Conservation (phyloP, 352 stramenopile species). For the Globisporangium cederbergense region DNA sequence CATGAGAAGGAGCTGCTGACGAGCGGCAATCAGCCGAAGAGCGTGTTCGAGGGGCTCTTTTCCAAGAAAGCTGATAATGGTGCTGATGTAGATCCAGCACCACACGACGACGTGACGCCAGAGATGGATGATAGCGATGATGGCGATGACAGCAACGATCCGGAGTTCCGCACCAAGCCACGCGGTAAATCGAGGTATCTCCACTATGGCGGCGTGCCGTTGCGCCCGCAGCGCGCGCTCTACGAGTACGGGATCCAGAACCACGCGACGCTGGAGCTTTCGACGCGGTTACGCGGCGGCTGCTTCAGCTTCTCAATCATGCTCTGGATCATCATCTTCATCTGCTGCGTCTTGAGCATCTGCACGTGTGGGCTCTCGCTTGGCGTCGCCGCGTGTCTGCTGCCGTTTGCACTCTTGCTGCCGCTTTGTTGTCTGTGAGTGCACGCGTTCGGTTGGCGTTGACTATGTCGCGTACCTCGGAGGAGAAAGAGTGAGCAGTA, state of each 20-base stretch:
- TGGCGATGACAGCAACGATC: not conserved
- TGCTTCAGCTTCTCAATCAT: constrained; percentile 76
- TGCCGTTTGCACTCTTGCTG: constrained; percentile 58
- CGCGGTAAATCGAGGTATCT: constrained; percentile 30
- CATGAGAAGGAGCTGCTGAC: constrained; percentile 23
- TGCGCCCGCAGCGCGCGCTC: constrained; percentile 42
- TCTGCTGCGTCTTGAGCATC: constrained; percentile 63
- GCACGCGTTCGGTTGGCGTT: not conserved
- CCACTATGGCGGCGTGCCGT: constrained; percentile 56
- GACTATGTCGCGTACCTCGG: not conserved
- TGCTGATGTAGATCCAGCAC: not conserved
- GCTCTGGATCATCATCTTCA: constrained; percentile 76
- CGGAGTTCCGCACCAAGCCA: not conserved
- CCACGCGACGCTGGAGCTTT: constrained; percentile 53
- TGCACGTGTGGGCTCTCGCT: constrained; percentile 74
- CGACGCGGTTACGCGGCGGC: constrained; percentile 42
- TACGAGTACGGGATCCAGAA: constrained; percentile 69
- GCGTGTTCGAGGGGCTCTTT: not conserved
- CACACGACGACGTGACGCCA: not conserved
- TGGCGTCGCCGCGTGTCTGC: constrained; percentile 45
- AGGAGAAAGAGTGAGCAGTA: not conserved
- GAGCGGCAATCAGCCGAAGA: not conserved
- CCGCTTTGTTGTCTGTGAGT: constrained; percentile 66
- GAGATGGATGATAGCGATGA: not conserved
- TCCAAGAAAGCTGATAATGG: constrained; percentile 3